A percentile compares a stretch with the other conserved stretches of the same genome.
Conservation (phyloP, 1,284 basidiomycete species). For the Ustilago trichophora region DNA sequence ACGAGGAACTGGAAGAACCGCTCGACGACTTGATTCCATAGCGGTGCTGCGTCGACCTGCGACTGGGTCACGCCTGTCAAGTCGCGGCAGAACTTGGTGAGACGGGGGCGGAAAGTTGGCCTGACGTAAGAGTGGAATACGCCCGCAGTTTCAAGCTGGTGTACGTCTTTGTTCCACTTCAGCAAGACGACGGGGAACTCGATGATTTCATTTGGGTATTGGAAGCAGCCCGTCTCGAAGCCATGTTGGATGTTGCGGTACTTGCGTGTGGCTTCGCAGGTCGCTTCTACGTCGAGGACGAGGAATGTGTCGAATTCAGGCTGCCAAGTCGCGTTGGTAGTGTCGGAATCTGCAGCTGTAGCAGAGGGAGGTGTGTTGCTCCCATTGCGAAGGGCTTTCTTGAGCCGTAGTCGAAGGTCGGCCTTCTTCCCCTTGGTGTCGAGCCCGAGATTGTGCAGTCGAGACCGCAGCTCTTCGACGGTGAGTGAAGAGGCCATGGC, state of each 20-base stretch:
- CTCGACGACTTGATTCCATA: slow-evolving; percentile 77
- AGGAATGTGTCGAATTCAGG: slow-evolving; percentile 67
- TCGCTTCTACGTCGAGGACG: slow-evolving; percentile 86
- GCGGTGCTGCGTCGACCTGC: slow-evolving; percentile 81
- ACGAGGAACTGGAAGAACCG: slow-evolving; percentile 75
- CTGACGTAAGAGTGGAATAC: slow-evolving; percentile 88
- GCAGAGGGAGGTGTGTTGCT: background rate
- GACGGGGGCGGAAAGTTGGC: slow-evolving; percentile 82
- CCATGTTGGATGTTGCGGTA: slow-evolving; percentile 40
- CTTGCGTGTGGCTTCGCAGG: slow-evolving; percentile 71
- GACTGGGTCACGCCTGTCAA: slow-evolving; percentile 94
- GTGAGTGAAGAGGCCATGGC: slow-evolving; percentile 39
- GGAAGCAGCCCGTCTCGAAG: slow-evolving; percentile 66
- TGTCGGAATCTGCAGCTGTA: background rate
- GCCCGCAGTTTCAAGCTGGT: slow-evolving; percentile 74
- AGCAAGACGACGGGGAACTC: slow-evolving; percentile 89
- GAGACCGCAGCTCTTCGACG: slow-evolving; percentile 42
- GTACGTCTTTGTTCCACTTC: slow-evolving; percentile 72
- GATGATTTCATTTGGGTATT: slow-evolving; percentile 84
- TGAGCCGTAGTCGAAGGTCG: slow-evolving; percentile 48
- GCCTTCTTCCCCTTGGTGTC: slow-evolving; percentile 63
- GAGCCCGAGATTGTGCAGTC: slow-evolving; percentile 54
- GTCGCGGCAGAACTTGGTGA: slow-evolving; percentile 83
- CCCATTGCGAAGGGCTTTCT: slow-evolving; percentile 25
- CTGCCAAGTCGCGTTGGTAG: slow-evolving; percentile 16